A percentile compares a stretch with the other conserved stretches of the same genome.
These are phyloP conservation scores for Neopestalotiopsis sp. DNA, from an alignment of 2,329 filamentous ascomycete species.

Conservation along the genomic window DNA sequence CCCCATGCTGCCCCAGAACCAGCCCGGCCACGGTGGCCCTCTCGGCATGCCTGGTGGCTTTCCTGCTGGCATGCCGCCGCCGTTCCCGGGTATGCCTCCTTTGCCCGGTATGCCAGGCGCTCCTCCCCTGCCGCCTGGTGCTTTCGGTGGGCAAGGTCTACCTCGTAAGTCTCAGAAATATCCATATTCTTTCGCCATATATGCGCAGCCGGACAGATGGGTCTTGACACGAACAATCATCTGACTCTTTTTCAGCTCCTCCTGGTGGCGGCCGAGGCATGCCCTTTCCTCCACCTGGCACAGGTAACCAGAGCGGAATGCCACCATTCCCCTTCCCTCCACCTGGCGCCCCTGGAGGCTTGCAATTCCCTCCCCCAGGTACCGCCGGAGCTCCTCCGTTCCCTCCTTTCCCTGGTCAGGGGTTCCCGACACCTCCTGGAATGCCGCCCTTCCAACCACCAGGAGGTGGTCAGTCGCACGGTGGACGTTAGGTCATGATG, in stretches of 20 bases:
- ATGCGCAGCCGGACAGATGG: not conserved
- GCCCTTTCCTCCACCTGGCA: constrained; percentile 55
- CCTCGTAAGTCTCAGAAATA: constrained; percentile 55
- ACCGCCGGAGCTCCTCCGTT: constrained; percentile 55
- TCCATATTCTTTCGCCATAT: constrained; percentile 20
- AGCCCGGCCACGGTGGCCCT: constrained; percentile 54
- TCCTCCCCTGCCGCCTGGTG: constrained; percentile 14
- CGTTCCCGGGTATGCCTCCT: constrained; percentile 17
- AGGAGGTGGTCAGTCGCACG: constrained; percentile 35
- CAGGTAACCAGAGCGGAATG: not conserved
- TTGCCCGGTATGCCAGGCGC: constrained; percentile 43
- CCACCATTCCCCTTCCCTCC: constrained; percentile 35
- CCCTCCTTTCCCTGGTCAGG: constrained; percentile 48
- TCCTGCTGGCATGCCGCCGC: constrained; percentile 41
- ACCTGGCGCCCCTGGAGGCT: not conserved
- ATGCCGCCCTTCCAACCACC: constrained; percentile 37
- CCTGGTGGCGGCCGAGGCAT: constrained; percentile 40
- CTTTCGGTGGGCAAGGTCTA: constrained; percentile 40
- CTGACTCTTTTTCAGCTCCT: constrained; percentile 31
- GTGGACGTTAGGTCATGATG: constrained; percentile 35
- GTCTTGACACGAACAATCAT: not conserved
- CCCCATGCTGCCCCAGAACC: constrained; percentile 78
- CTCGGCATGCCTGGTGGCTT: constrained; percentile 56
- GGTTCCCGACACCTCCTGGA: constrained; percentile 46
- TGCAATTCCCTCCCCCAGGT: constrained; percentile 41